Percentiles rank a stretch among this genome's conserved stretches.
These are phyloP conservation scores for Naegleria fowleri DNA, from an alignment of 208 protist genomes.

Conservation along the genomic window DNA sequence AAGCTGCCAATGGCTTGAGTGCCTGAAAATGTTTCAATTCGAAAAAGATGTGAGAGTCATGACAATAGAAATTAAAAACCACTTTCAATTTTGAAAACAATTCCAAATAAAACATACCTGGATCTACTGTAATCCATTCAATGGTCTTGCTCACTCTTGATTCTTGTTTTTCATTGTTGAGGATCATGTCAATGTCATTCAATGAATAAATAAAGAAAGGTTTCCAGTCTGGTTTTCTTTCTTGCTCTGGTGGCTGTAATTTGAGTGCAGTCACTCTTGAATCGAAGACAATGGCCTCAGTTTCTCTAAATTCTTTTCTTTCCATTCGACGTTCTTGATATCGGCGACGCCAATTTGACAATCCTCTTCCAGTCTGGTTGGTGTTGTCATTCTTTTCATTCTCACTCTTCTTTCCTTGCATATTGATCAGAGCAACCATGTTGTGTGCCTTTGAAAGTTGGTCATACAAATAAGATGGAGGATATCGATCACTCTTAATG, in stretches of 20 bases:
- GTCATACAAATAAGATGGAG: neutral
- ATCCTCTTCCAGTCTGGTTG: neutral
- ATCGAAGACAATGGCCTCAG: neutral
- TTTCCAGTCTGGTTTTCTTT: neutral
- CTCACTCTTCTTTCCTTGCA: neutral
- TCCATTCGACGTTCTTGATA: neutral
- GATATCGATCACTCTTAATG: neutral
- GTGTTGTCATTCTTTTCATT: neutral
- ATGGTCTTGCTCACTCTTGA: neutral
- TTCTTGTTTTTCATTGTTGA: neutral
- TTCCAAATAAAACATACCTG: no score
- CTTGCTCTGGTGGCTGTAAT: neutral
- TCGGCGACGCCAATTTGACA: neutral
- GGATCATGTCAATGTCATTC: neutral
- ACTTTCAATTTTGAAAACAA: no score
- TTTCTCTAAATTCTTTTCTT: neutral
- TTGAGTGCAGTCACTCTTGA: neutral
- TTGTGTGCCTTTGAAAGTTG: neutral
- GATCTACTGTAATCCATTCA: neutral
- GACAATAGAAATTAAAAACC: no score
- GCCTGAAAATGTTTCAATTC: no score
- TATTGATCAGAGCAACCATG: neutral
- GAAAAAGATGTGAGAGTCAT: no score
- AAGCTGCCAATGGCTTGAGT: neutral
- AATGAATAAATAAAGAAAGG: neutral